These are phyloP conservation scores for Trichocladium uniseriatum DNA, from an alignment of 495 filamentous ascomycete species.

Conservation along the genomic window DNA sequence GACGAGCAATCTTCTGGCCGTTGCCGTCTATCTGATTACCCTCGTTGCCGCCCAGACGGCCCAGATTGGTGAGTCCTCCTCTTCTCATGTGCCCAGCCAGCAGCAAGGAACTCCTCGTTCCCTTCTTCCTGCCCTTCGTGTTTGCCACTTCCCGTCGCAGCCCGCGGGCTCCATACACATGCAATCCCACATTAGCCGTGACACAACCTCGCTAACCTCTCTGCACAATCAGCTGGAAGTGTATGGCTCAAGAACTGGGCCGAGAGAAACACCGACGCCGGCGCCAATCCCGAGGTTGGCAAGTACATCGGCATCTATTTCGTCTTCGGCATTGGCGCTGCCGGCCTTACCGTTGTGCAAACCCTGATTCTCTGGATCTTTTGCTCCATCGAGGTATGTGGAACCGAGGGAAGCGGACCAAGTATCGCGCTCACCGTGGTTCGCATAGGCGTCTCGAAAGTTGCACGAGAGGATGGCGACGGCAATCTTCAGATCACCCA, in stretches of 20 bases:
- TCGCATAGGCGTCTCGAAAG: slow-evolving; percentile 71
- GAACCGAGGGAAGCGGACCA: not conserved
- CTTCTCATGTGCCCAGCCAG: not conserved
- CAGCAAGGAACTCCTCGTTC: not conserved
- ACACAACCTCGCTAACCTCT: slow-evolving; percentile 1
- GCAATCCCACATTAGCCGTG: too few species aligned
- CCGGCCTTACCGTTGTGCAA: slow-evolving; percentile 78
- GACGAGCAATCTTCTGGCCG: slow-evolving; percentile 80
- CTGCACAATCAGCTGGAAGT: slow-evolving; percentile 44
- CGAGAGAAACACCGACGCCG: slow-evolving; percentile 59
- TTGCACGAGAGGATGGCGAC: slow-evolving; percentile 97
- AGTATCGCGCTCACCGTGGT: slow-evolving; percentile 9
- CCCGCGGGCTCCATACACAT: too few species aligned
- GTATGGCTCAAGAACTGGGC: slow-evolving; percentile 94
- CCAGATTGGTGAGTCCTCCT: slow-evolving; percentile 48
- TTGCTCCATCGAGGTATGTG: slow-evolving; percentile 85
- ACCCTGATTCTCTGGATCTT: slow-evolving; percentile 98
- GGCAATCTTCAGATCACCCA: slow-evolving; percentile 94
- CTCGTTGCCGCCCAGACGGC: slow-evolving; percentile 72
- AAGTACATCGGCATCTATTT: slow-evolving; percentile 95
- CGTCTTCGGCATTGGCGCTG: slow-evolving; percentile 83
- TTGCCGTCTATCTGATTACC: slow-evolving; percentile 67
- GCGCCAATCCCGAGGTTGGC: slow-evolving; percentile 62
- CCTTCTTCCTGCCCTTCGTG: not conserved
- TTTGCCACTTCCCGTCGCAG: too few species aligned